phyloP scores from a whole-genome alignment of 2,329 filamentous ascomycete genomes.

The Colletotrichum lupini region DNA sequence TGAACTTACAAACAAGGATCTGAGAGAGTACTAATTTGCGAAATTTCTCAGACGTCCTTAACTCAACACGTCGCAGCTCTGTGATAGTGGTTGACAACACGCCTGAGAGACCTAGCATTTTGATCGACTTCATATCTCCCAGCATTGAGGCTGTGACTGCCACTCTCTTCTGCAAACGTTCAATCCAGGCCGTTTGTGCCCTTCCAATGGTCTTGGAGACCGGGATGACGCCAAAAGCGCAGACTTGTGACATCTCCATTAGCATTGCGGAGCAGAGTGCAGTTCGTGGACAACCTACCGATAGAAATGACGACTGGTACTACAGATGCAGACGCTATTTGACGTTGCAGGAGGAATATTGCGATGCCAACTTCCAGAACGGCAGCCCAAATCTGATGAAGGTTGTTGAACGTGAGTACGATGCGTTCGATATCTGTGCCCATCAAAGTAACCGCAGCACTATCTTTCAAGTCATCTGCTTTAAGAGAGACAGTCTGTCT shows the following conservation, averaged over 20 bases:
- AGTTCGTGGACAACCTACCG: slow-evolving; percentile 42
- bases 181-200: slow-evolving; percentile 57
- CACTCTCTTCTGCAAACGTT: slow-evolving; percentile 59
- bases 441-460: slow-evolving; percentile 49
- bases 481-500: slow-evolving; percentile 41
- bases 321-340: slow-evolving; percentile 53
- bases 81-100: slow-evolving; percentile 43
- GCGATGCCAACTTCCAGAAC: slow-evolving; percentile 41
- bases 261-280: not conserved
- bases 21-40: slow-evolving; percentile 34
- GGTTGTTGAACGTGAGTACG: slow-evolving; percentile 31
- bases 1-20: slow-evolving; percentile 28
- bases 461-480: slow-evolving; percentile 39
- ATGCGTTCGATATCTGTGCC: slow-evolving; percentile 49
- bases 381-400: slow-evolving; percentile 39
- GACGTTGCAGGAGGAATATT: slow-evolving; percentile 39
- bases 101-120: slow-evolving; percentile 58
- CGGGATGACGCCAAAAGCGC: slow-evolving; percentile 47
- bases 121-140: slow-evolving; percentile 61
- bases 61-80: slow-evolving; percentile 36
- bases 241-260: slow-evolving; percentile 41
- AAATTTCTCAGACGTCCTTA: slow-evolving; percentile 38
- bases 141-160: slow-evolving; percentile 58
- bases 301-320: slow-evolving; percentile 57
- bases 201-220: slow-evolving; percentile 36